Percentiles rank a stretch among this genome's conserved stretches.
These are phyloP conservation scores for Geoglossum cookeanum DNA, from an alignment of 2,329 filamentous ascomycete genomes.

Conservation along the genomic window DNA sequence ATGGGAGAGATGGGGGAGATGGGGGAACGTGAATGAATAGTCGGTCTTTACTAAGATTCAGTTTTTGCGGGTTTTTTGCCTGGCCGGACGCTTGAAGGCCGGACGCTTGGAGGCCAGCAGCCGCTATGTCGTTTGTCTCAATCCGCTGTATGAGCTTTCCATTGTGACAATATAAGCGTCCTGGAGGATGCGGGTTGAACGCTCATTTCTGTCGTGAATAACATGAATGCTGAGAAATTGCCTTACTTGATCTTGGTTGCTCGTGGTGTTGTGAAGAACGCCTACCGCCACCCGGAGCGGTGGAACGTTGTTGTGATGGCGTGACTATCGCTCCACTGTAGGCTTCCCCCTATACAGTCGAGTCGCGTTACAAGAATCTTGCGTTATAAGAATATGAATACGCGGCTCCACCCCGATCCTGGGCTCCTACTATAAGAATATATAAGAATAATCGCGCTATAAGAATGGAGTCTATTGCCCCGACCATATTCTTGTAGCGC, in stretches of 20 bases:
- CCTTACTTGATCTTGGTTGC: neutral
- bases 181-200: neutral
- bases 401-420: no score
- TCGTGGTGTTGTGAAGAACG: no score
- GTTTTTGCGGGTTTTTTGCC: neutral
- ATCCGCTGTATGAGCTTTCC: neutral
- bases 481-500: no score
- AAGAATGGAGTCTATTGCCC: no score
- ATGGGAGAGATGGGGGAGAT: neutral
- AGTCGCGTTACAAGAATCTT: no score
- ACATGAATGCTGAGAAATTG: neutral
- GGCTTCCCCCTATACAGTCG: no score
- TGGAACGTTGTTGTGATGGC: no score
- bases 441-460: no score
- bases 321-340: no score
- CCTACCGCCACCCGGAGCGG: no score
- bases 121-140: neutral
- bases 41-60: neutral
- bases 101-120: neutral
- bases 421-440: no score
- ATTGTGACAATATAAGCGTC: neutral
- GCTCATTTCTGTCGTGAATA: neutral
- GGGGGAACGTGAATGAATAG: neutral
- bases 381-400: no score
- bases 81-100: neutral